Conservation (phyloP, 1,284 basidiomycete genomes). For the Sanghuangporus weigelae region DNA sequence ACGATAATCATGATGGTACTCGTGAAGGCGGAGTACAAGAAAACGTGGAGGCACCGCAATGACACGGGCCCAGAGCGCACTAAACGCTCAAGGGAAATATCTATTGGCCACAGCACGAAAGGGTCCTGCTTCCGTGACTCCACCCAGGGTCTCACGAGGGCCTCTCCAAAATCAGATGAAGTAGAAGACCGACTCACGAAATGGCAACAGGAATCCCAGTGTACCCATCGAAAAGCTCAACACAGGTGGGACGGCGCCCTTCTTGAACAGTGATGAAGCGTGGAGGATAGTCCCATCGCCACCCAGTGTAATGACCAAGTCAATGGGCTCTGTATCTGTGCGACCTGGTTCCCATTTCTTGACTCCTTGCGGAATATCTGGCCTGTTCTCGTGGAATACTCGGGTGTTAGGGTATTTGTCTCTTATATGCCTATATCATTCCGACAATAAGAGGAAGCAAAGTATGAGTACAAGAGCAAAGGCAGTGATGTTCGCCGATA, state of each 20-base stretch:
- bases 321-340: constrained; percentile 47
- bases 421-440: constrained; percentile 49
- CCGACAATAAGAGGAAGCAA: neutral
- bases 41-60: neutral
- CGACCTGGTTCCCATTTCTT: constrained; percentile 58
- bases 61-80: neutral
- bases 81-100: no score
- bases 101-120: no score
- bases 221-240: constrained; percentile 96
- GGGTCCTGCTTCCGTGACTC: no score
- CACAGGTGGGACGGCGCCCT: constrained; percentile 88
- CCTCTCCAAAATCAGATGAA: neutral
- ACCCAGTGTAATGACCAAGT: constrained; percentile 88
- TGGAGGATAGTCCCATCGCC: constrained; percentile 96
- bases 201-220: constrained; percentile 90
- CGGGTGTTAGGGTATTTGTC: constrained; percentile 64
- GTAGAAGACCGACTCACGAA: constrained; percentile 57
- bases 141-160: no score
- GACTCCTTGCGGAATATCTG: constrained; percentile 60
- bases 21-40: neutral
- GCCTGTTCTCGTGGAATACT: constrained; percentile 69
- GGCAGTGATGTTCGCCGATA: constrained; percentile 12
- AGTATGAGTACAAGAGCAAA: neutral
- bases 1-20: constrained; percentile 3
- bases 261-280: constrained; percentile 87